Evolutionary conservation across 1,284 basidiomycete species (phyloP), one percentile per base, ranked within the genome.

Genomic region (Boletus albobrunnescens): DNA sequence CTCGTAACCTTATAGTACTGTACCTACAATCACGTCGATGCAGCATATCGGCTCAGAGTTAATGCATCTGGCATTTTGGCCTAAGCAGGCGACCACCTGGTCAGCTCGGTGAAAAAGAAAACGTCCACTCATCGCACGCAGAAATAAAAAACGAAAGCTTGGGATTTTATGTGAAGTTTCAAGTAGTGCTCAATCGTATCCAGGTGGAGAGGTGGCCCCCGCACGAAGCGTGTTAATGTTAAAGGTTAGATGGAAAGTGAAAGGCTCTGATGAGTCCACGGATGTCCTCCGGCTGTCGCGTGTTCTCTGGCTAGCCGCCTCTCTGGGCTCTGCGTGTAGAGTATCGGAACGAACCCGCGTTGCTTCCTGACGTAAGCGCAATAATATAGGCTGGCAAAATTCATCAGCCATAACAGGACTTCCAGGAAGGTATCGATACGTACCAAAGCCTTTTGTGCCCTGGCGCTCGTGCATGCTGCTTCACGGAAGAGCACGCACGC

Each of bases 401-500:
- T 7, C 31, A 17, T 32, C 16, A 32, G 14, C 16, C 14, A 12
- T 16, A 16, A 16, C 10, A n/a, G n/a, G 33, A 30, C 22, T 17
- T 7, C 13, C 2, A 24, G 30, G 9, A 24, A 19, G 10, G 2
- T n/a, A 3, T 14, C 27, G 20, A 26, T 33, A 16, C 46, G 3
- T 27, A 52, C 53, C 39, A 56, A 41, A 7, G 43, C 45, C 5
- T 24, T 45, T 24, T 23, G 37, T 32, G 77, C 75, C 16, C 76
- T 71, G 50, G 61, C 71, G 44, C 70, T 75, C 9, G 63, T 70
- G 17, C 20, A 26, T 11, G 75, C 69, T 11, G 71, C 73, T 27
- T 54, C 61, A 17, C 52, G 56, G 55, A 74, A 78, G 44, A 76
- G 59, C 3, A 55, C 56, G 40, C 68, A 77, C 14, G 71, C 71